phyloP scores from a whole-genome alignment of 1,284 basidiomycete species.

The Melampsora americana region DNA sequence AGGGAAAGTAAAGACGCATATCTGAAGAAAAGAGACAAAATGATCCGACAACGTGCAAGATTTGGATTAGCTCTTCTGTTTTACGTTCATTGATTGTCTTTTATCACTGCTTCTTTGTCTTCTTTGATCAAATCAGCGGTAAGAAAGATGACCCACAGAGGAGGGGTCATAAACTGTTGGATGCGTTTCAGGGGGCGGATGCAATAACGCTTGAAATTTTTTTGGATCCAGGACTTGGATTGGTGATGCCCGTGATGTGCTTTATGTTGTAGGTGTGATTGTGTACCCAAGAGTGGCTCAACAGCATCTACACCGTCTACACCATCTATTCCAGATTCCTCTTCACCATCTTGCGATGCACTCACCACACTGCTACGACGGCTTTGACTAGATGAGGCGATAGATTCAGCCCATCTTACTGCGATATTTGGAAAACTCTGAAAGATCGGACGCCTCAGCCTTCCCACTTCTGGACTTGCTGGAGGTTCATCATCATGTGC shows the following conservation, averaged over 20 bases:
- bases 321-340: conserved; percentile 28
- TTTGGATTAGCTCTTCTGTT: conserved; percentile 45
- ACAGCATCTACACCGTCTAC: conserved; percentile 48
- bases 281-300: not conserved
- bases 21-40: conserved; percentile 53
- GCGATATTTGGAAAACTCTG: conserved; percentile 40
- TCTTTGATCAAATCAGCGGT: not conserved
- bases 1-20: conserved; percentile 56
- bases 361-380: conserved; percentile 48
- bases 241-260: conserved; percentile 43
- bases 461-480: not conserved
- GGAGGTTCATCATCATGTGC: too few relatives aligned
- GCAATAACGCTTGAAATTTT: conserved; percentile 39
- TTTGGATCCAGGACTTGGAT: not conserved
- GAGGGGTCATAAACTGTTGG: conserved; percentile 49
- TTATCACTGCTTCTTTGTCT: not conserved
- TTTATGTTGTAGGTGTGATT: not conserved
- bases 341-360: conserved; percentile 16
- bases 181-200: conserved; percentile 46
- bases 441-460: conserved; percentile 26
- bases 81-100: not conserved
- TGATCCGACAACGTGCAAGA: conserved; percentile 46
- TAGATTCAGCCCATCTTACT: conserved; percentile 22
- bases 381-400: conserved; percentile 31
- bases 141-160: conserved; percentile 32